Evolutionary conservation across 2,329 filamentous ascomycete species (phyloP), one percentile per base, ranked within the genome.

Genomic region (Epichloe sp.): DNA sequence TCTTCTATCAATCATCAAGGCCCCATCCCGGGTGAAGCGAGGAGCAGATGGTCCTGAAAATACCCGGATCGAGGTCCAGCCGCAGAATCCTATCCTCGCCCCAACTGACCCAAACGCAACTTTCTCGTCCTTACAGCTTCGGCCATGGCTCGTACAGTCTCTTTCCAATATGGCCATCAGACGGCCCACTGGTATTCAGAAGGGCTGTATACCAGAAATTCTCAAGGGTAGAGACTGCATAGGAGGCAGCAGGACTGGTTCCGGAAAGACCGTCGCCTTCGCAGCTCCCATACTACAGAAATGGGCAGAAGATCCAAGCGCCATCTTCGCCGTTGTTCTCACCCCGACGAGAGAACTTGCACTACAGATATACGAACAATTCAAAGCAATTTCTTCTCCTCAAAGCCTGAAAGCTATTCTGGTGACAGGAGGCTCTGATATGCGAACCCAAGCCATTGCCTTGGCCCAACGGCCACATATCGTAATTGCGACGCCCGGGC

Each of bases 211-310:
- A 61, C 90, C 91, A 1, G 86, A 93, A 64, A 96, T 97, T 53
- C 67, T 98, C 36, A 84, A 88, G 59, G 93, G 93, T 5, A 79
- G 86, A 59, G 90, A 98, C 69, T 96, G 89, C 64, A 96, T 98
- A 59, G 93, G 93, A 63, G 90, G 90, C 38, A 95, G 88, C 63
- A 79, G 89, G 55, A 98, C 93, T 0, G 93, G 93, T 73, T 96
- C 91, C 12, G 93, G 93, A 69, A 98, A 98, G 72, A 98, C 93
- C 3, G 83, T 97, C 43, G 90, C 93, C 1, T 98, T 98, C 67
- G 87, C 91, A 1, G 88, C 90, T 10, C 93, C 93, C 0, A 95
- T 98, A 54, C 72, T 98, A 56, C 91, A 97, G 65, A 85, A 85
- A 67, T 97, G 90, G 89, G 82, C 91, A 2, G 79, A 89, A 62